Conservation (phyloP, 2,329 filamentous ascomycete genomes). For the Colletotrichum sp. region DNA sequence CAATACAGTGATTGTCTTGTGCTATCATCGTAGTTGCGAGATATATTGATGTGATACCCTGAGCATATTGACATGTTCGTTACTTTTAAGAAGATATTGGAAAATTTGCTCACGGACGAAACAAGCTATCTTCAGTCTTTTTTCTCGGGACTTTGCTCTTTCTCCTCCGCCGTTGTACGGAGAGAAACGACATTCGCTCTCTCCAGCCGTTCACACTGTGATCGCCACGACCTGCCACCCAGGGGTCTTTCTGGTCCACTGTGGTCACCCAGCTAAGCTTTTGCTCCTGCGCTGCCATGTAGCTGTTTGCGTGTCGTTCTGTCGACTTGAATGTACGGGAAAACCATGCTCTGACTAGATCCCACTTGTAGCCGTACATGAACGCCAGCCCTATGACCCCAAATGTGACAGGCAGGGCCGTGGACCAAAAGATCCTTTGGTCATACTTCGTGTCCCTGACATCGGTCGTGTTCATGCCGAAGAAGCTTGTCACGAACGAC, state of each 20-base stretch:
- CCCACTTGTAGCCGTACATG: constrained; percentile 26
- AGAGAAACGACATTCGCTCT: not conserved
- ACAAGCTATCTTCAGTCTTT: not conserved
- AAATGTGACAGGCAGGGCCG: constrained; percentile 41
- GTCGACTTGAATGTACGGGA: not conserved
- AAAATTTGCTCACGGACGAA: not conserved
- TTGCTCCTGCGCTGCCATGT: not conserved
- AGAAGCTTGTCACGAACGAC: constrained; percentile 35
- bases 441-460: constrained; percentile 41
- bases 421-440: constrained; percentile 46
- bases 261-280: not conserved
- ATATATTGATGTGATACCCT: not conserved
- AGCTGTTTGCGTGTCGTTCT: not conserved
- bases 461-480: constrained; percentile 51
- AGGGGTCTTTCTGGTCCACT: not conserved
- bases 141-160: not conserved
- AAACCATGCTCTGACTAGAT: not conserved
- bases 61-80: not conserved
- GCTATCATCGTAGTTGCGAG: not conserved
- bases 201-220: not conserved
- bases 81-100: not conserved
- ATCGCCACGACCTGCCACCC: not conserved
- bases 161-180: not conserved
- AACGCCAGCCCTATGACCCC: constrained; percentile 30
- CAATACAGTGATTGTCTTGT: not conserved